phyloP scores from a whole-genome alignment of 202 grass and related monocot species.

The Tripidium arundinaceum region DNA sequence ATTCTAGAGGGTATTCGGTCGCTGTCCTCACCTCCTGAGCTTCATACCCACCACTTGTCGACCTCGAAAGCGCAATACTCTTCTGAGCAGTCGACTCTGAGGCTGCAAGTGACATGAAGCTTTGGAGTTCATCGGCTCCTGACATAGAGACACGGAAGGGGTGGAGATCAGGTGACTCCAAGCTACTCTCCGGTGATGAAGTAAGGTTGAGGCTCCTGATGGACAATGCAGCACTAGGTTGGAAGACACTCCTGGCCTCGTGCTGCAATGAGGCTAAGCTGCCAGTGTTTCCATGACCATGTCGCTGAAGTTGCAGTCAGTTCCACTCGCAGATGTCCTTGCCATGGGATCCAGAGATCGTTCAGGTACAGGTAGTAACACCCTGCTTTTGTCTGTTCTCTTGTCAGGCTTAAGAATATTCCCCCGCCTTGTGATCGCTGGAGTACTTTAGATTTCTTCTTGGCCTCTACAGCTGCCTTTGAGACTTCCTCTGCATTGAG shows the following conservation, averaged over 20 bases:
- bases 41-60: too few species aligned
- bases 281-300: conserved; percentile 33
- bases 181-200: too few species aligned
- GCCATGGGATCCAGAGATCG: conserved; percentile 33
- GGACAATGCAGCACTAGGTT: too few species aligned
- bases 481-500: conserved; percentile 76
- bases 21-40: too few species aligned
- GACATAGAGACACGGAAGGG: too few species aligned
- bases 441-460: conserved; percentile 61
- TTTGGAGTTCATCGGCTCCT: too few species aligned
- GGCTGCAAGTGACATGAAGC: too few species aligned
- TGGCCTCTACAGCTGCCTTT: conserved; percentile 63
- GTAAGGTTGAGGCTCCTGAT: too few species aligned
- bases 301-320: conserved; percentile 33
- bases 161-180: too few species aligned
- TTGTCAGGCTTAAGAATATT: conserved; percentile 4
- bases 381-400: background rate
- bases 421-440: conserved; percentile 39
- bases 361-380: background rate
- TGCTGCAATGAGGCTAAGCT: conserved; percentile 57
- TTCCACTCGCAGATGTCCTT: conserved; percentile 39
- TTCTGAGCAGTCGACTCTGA: too few species aligned
- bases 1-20: too few species aligned
- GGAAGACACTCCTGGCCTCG: conserved; percentile 59
- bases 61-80: too few species aligned